Percentiles rank a stretch among this genome's conserved stretches.
Evolutionary conservation across 129 eudicot genomes (phyloP).

Genomic region (Centaurea solstitialis): DNA sequence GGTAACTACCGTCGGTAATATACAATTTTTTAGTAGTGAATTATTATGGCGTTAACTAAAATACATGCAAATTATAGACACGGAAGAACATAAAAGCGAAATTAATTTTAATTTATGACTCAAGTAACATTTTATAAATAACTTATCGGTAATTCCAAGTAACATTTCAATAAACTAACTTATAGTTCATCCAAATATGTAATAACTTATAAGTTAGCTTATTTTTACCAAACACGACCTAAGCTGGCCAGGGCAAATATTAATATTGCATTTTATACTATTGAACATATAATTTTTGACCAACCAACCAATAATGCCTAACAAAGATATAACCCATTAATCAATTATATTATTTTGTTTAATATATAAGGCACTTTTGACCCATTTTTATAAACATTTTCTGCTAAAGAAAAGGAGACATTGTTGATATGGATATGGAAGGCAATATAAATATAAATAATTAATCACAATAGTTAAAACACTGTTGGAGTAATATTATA

Average conservation of each 20-base stretch:
- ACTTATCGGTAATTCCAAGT: too few species aligned
- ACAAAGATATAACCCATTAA: background rate
- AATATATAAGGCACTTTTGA: background rate
- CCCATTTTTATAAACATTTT: background rate
- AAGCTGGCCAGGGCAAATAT: background rate
- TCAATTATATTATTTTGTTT: too few species aligned
- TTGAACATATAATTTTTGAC: background rate
- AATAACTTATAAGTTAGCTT: too few species aligned
- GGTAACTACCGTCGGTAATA: too few species aligned
- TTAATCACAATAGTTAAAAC: background rate
- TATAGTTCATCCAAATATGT: too few species aligned
- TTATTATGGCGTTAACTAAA: too few species aligned
- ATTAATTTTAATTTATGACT: too few species aligned
- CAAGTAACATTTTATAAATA: too few species aligned
- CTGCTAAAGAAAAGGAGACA: background rate
- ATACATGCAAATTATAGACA: background rate
- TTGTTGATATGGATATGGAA: background rate
- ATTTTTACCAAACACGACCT: too few species aligned
- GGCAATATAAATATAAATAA: background rate
- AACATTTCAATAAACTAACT: too few species aligned
- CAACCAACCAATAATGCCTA: background rate
- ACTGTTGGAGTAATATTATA: background rate
- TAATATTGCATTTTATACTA: background rate
- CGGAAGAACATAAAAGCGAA: background rate
- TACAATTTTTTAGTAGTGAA: too few species aligned